These are phyloP conservation scores for Solanum etuberosum DNA, from an alignment of 257 asterid species.

Conservation along the genomic window DNA sequence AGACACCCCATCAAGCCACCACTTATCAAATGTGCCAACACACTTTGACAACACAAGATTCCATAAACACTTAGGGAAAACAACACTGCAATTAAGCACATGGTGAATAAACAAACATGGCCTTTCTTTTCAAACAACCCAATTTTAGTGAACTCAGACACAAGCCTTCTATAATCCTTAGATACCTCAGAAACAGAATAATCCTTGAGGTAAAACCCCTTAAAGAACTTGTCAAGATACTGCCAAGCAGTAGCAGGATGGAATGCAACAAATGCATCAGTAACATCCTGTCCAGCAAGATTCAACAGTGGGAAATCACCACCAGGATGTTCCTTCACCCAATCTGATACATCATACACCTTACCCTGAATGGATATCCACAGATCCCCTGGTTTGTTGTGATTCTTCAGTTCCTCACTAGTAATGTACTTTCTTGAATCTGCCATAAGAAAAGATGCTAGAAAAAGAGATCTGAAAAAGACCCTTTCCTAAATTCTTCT, in stretches of 20 bases:
- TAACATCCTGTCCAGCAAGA: slow-evolving; percentile 84
- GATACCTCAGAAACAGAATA: slow-evolving; percentile 58
- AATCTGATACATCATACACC: slow-evolving; percentile 72
- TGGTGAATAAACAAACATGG: slow-evolving; percentile 23
- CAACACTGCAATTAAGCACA: slow-evolving; percentile 21
- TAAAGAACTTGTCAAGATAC: slow-evolving; percentile 42
- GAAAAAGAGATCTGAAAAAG: slow-evolving; percentile 14
- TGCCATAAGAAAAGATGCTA: slow-evolving; percentile 18
- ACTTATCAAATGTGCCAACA: slow-evolving; percentile 35
- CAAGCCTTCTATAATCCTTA: slow-evolving; percentile 63
- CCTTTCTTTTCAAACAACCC: slow-evolving; percentile 69
- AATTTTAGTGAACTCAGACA: slow-evolving; percentile 48
- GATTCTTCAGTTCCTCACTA: slow-evolving; percentile 57
- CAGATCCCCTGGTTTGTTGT: slow-evolving; percentile 66
- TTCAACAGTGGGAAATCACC: slow-evolving; percentile 63
- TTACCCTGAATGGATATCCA: slow-evolving; percentile 94
- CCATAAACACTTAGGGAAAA: slow-evolving; percentile 46
- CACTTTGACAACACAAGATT: slow-evolving; percentile 44
- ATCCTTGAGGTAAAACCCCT: slow-evolving; percentile 44
- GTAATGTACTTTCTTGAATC: slow-evolving; percentile 46
- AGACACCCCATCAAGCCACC: slow-evolving; percentile 67
- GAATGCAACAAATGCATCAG: slow-evolving; percentile 80
- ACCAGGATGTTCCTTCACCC: slow-evolving; percentile 76
- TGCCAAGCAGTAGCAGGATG: slow-evolving; percentile 73
- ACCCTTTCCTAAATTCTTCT: background rate